phyloP scores from a whole-genome alignment of 352 stramenopile genomes.

The Pythium utonaiense region DNA sequence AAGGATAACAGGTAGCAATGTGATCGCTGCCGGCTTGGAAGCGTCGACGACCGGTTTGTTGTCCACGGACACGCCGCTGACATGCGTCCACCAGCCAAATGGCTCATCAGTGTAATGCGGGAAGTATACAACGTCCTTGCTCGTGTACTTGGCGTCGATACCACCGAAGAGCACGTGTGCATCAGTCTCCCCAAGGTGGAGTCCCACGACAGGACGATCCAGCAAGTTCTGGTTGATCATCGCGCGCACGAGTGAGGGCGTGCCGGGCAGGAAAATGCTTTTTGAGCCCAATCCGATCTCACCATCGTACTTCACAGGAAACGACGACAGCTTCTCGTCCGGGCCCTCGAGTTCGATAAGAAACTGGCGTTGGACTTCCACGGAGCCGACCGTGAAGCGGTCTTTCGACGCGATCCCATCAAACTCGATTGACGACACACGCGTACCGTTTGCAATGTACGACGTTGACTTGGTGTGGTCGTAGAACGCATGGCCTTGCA shows the following conservation, averaged over 20 bases:
- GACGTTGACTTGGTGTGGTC: slow-evolving; percentile 17
- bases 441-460: slow-evolving; percentile 15
- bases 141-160: not conserved
- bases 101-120: not conserved
- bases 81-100: slow-evolving; percentile 1
- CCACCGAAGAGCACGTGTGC: slow-evolving; percentile 7
- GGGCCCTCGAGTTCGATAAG: slow-evolving; percentile 6
- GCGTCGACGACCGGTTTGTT: not conserved
- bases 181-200: not conserved
- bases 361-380: slow-evolving; percentile 6
- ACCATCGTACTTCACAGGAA: not conserved
- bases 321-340: not conserved
- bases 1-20: no score
- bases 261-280: no score
- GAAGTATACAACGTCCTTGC: slow-evolving; percentile 7
- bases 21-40: not conserved
- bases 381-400: not conserved
- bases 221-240: slow-evolving; percentile 7
- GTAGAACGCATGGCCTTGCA: slow-evolving; percentile 10
- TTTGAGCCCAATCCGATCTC: not conserved
- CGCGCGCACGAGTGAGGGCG: not conserved
- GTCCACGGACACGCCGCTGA: not conserved
- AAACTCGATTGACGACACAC: not conserved
- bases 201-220: slow-evolving; percentile 1
- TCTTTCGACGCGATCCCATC: slow-evolving; percentile 10